A percentile compares a stretch with the other conserved stretches of the same genome.
These are phyloP conservation scores for Monosporascus sp. DNA, from an alignment of 2,329 filamentous ascomycete genomes.

Conservation along the genomic window DNA sequence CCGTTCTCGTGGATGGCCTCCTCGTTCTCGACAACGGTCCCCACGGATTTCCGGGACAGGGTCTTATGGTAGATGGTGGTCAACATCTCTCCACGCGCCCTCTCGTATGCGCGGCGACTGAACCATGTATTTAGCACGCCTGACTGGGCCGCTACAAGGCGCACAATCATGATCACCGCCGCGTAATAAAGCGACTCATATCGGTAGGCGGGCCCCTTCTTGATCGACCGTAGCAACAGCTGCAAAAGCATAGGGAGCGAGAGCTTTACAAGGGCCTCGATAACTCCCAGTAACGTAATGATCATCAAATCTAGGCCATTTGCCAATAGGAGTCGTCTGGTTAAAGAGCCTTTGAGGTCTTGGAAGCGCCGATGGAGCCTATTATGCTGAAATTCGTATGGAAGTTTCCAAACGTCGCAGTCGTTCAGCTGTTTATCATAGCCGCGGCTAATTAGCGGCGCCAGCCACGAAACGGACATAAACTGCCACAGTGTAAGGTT, in stretches of 20 bases:
- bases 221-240: slow-evolving; percentile 63
- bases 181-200: slow-evolving; percentile 62
- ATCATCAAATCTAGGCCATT: slow-evolving; percentile 77
- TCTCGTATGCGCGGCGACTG: slow-evolving; percentile 75
- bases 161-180: slow-evolving; percentile 52
- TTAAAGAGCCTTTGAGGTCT: slow-evolving; percentile 65
- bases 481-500: slow-evolving; percentile 76
- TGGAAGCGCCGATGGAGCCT: slow-evolving; percentile 71
- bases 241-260: slow-evolving; percentile 66
- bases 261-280: slow-evolving; percentile 53
- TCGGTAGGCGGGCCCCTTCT: slow-evolving; percentile 42
- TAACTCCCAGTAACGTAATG: slow-evolving; percentile 56
- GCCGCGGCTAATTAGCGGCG: slow-evolving; percentile 63
- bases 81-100: slow-evolving; percentile 79
- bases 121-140: slow-evolving; percentile 74
- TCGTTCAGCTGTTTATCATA: slow-evolving; percentile 63
- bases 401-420: slow-evolving; percentile 75
- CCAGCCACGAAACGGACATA: slow-evolving; percentile 80
- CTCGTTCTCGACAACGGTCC: slow-evolving; percentile 30
- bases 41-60: slow-evolving; percentile 55
- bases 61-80: slow-evolving; percentile 82
- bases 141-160: slow-evolving; percentile 59
- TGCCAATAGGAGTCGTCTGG: slow-evolving; percentile 63
- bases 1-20: slow-evolving; percentile 11
- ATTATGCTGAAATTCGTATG: slow-evolving; percentile 76